Base-by-base conservation (phyloP, 345 rosid genomes). In the Murraya paniculata region DNA sequence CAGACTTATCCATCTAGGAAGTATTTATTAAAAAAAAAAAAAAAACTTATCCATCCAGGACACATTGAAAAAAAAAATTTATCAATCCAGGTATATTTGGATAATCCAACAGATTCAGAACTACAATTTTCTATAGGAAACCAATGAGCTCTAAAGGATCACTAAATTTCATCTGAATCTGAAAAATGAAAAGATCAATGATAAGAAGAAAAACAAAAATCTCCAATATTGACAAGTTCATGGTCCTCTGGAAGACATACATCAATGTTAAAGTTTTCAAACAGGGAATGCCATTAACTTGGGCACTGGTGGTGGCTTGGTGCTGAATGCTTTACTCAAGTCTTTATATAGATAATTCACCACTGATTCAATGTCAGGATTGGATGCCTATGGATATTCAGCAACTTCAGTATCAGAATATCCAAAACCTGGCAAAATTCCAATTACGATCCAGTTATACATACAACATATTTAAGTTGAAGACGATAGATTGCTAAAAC, bases 351-450 rank as follows among this genome's bases (percentile, higher is more conserved):
- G 82, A 83, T 90, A 88, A 80, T 92, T 89, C 0, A 81, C 79
- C 74, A 97, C 86, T 19, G 91, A 81, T 78, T 78, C 85, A 36
- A 90, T 76, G 76, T 83, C 86, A 59, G 98, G 95, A 84, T 88
- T 90, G 66, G 91, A 84, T 77, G 80, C 89, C 78, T 87, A 90
- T 0, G 93, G 73, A 79, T 90, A 93, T 85, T 96, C 97, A 27
- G 98, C 98, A 82, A 93, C 87, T 77, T 97, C 99, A 61, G 99
- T 97, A 83, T 97, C 98, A 41, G 92, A 82, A 82, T 94, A 93
- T 41, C 93, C 88, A 96, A 86, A 78, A 94, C 91, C 98, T 96
- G 89, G 74, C 81, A 79, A 76, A 60, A 75, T 82, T 21, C 11
- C 76, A 18, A 71, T 72, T 50, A 65, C 58, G 48, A 79, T 4